Base-by-base conservation (phyloP, 2,329 filamentous ascomycete species). In the Scleromitrula shiraiana region DNA sequence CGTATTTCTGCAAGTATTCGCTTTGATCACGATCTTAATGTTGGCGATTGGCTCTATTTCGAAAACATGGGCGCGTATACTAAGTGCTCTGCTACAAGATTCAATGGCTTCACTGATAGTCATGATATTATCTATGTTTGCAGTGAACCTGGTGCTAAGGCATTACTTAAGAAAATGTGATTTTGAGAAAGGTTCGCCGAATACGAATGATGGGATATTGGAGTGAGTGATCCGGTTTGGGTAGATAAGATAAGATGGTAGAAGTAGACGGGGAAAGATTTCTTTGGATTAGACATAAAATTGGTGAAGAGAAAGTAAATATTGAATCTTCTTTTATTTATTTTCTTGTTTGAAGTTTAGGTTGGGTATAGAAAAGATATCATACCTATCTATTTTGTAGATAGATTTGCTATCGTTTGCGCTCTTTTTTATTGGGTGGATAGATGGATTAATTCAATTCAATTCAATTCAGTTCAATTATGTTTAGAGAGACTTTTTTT, bases 11-110 rank as follows among this genome's bases (percentile, higher is more conserved):
- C 88, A 65, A 86, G 83, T 64, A 88, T 86, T 66, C 78, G 76
- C 53, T 88, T 96, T 61, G 71, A 80, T 27, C 81, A 85, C 45
- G 77, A 85, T 40, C 72, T 98, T 36, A 83, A 96, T 63, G 87
- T 95, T 7, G 93, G 93, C 44, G 93, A 98, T 67, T 98, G 93
- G 93, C 76, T 98, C 46, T 98, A 95, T 72, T 98, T 98, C 68
- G 88, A 96, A 71, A 82, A 95, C 53, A 98, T 98, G 93, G 93
- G 93, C 47, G 91, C 93, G 20, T 98, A 98, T 69, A 97, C 93
- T 59, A 95, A 90, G 76, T 97, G 91, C 75, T 96, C 89, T 51
- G 91, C 93, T 54, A 98, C 93, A 49, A 83, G 85, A 64, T 98
- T 98, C 82, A 98, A 98, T 60, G 93, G 93, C 55, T 98, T 97